Percentiles rank a stretch among this genome's conserved stretches.
phyloP scores from a whole-genome alignment of 2,329 filamentous ascomycete genomes.

The Apiospora saccharicola region DNA sequence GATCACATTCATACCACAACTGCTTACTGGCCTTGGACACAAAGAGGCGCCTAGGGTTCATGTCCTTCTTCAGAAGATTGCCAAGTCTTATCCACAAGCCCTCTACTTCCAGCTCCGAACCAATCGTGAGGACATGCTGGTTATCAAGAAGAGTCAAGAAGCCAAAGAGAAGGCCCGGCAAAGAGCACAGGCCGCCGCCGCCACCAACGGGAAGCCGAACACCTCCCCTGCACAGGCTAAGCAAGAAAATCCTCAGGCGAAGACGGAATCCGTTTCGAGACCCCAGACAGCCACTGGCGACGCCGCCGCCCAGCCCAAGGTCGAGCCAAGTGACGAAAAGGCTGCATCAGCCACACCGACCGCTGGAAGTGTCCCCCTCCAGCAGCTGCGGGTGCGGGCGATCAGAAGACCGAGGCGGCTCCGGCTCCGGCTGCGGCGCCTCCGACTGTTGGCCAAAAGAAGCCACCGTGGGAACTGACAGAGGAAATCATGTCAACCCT shows the following conservation, averaged over 20 bases:
- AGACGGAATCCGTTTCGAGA: constrained; percentile 51
- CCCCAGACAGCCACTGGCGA: constrained; percentile 61
- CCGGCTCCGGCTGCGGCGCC: constrained; percentile 34
- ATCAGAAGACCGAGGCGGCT: constrained; percentile 27
- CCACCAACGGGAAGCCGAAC: constrained; percentile 53
- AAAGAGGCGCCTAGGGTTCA: constrained; percentile 90
- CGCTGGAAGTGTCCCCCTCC: constrained; percentile 22
- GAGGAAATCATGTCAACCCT: constrained; percentile 95
- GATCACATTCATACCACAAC: constrained; percentile 98
- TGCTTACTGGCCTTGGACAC: constrained; percentile 88
- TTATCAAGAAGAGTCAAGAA: constrained; percentile 89
- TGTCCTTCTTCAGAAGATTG: constrained; percentile 88
- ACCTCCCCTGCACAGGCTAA: constrained; percentile 60
- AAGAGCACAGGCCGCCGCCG: constrained; percentile 53
- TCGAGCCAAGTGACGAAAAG: constrained; percentile 50
- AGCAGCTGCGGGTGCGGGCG: not conserved
- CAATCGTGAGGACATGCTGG: constrained; percentile 89
- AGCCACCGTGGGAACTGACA: constrained; percentile 94
- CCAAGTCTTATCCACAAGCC: constrained; percentile 93
- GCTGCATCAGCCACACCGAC: constrained; percentile 35
- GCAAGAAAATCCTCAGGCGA: constrained; percentile 56
- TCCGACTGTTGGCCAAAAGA: constrained; percentile 57
- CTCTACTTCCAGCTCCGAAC: constrained; percentile 96
- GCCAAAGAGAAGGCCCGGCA: constrained; percentile 70
- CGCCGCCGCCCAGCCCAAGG: constrained; percentile 51